Percentiles rank a stretch among this genome's conserved stretches.
These are phyloP conservation scores for Dendrobium nobile DNA, from an alignment of 106 monocot species.

Conservation along the genomic window DNA sequence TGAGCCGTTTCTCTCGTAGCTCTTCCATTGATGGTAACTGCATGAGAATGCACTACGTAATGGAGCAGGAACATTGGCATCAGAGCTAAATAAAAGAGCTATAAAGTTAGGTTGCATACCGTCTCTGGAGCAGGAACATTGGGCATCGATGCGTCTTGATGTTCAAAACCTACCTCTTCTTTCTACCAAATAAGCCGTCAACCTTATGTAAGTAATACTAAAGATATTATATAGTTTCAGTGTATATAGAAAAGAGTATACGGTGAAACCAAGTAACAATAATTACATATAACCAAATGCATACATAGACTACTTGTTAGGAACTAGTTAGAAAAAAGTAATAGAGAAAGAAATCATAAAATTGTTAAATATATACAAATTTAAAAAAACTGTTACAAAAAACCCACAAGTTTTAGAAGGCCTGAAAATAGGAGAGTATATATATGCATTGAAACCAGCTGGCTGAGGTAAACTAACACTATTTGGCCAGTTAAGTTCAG, in stretches of 20 bases:
- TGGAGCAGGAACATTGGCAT: neutral
- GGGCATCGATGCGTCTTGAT: constrained; percentile 70
- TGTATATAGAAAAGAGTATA: neutral
- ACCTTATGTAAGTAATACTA: neutral
- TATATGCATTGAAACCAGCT: neutral
- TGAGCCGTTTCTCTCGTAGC: constrained; percentile 58
- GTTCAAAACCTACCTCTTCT: constrained; percentile 78
- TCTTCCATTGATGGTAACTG: constrained; percentile 87
- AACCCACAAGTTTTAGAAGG: neutral
- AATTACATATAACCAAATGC: neutral
- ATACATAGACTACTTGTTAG: too few species aligned
- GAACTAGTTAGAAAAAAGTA: too few species aligned
- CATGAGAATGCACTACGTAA: constrained; percentile 13
- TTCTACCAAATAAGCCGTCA: constrained; percentile 40
- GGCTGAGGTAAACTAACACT: neutral
- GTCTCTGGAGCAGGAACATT: constrained; percentile 68
- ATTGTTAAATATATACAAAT: neutral
- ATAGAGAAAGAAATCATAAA: too few species aligned
- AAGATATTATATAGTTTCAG: neutral
- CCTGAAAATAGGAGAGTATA: neutral
- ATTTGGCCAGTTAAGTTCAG: too few species aligned
- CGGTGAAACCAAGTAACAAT: neutral
- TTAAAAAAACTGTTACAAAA: neutral
- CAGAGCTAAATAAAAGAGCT: neutral
- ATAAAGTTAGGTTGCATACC: constrained; percentile 20